Base-by-base conservation (phyloP, 169 alveolate species). In the Plasmodium gonderi region DNA sequence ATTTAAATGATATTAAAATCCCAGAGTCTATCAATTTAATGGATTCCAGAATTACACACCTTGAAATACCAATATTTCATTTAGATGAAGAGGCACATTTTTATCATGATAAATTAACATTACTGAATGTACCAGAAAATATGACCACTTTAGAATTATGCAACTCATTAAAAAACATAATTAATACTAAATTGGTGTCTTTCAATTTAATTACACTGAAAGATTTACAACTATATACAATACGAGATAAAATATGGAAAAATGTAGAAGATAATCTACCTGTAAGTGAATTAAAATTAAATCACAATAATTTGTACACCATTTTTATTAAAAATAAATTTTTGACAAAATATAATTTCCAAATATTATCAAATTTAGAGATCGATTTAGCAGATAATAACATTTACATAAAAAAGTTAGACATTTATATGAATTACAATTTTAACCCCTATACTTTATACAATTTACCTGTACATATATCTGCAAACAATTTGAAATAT, bases 61-160 rank as follows among this genome's bases (percentile, higher is more conserved):
- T 90, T 9, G 94, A 90, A 77, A 44, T 90, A 17, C 94, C 94
- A 67, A 20, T 90, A 44, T 76, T 90, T n/a, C 42, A 90, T 68
- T 11, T 90, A 26, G 80, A 79, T 51, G 90, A 90, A 29, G 74
- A 45, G 23, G 65, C 85, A 14, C 40, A 51, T 78, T 87, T 87
- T 60, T 75, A 23, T 75, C 79, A 75, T 68, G 90, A 78, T 68
- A 90, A 49, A 68, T 29, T 90, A 29, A 67, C 38, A 33, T 69
- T 90, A 38, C 69, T 40, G 78, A 76, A 90, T 77, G 91, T 90
- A 3, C 94, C 94, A 3, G 90, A 78, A 45, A 78, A 17, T 65
- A n/a, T 42, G 29, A 90, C 94, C 4, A 74, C 74, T 49, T 17
- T 23, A 5, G 82, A 90, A 7, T 65, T 79, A 51, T 44, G 60